Percentiles rank a stretch among this genome's conserved stretches.
phyloP scores from a whole-genome alignment of 1,284 basidiomycete genomes.

The Rhodotorula glutinis region DNA sequence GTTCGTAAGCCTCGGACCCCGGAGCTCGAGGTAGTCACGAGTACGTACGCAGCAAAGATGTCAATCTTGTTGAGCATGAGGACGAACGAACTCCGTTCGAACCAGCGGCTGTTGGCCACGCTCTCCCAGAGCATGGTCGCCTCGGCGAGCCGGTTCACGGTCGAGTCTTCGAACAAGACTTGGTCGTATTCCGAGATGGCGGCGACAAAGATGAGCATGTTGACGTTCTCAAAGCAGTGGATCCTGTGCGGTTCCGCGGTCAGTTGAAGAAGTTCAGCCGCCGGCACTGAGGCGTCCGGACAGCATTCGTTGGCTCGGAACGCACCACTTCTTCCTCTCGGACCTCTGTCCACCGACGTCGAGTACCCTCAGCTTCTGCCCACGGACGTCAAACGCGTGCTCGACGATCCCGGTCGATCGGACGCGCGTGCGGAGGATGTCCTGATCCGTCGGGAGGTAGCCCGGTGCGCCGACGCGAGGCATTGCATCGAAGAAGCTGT shows the following conservation, averaged over 20 bases:
- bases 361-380: constrained; percentile 23
- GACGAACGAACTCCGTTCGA: constrained; percentile 20
- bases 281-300: too few species aligned
- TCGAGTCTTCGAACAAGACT: constrained; percentile 30
- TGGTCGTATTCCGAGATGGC: constrained; percentile 36
- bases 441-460: constrained; percentile 48
- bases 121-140: constrained; percentile 32
- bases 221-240: constrained; percentile 38
- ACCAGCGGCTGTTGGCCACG: constrained; percentile 30
- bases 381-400: constrained; percentile 22
- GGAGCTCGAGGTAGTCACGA: background rate
- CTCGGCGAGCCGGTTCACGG: constrained; percentile 25
- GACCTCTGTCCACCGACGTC: constrained; percentile 38
- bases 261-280: too few species aligned
- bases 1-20: background rate
- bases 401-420: constrained; percentile 33
- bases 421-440: constrained; percentile 49
- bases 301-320: background rate
- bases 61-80: constrained; percentile 59
- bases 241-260: constrained; percentile 19
- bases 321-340: constrained; percentile 38
- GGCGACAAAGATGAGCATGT: constrained; percentile 37
- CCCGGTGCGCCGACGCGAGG: constrained; percentile 44
- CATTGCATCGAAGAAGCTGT: constrained; percentile 48
- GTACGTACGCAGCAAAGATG: constrained; percentile 62